Base-by-base conservation (phyloP, 805 yeast genomes). In the Spathaspora hagerdaliae region DNA sequence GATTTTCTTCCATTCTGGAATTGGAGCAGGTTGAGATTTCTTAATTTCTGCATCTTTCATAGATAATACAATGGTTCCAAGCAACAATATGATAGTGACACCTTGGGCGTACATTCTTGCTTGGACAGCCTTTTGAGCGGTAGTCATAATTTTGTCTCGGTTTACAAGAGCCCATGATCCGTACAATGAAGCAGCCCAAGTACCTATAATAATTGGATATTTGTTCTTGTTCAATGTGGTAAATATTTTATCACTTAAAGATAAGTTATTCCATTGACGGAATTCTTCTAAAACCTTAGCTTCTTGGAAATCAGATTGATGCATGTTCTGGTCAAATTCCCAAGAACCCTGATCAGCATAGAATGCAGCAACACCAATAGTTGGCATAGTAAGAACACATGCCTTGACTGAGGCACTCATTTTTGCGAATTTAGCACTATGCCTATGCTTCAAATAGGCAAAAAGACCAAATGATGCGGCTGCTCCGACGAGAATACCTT, bases 81-180 rank as follows among this genome's bases (percentile, higher is more conserved):
- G 64, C 52, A 87, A 67, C 50, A 87, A 67, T 9, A 77, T 77
- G 44, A 88, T 90, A 1, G 96, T 85, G 44, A 86, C 66, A 52
- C 85, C 87, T 65, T 88, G 96, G 9, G 96, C 96, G 60, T 87
- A 87, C 86, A 87, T 87, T 78, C 96, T 82, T 31, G 95, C 95
- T 61, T 85, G 91, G 31, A 85, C 94, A 41, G 86, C 79, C 63
- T 86, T 88, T 68, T 88, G 96, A 5, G 94, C 68, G 51, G 74
- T 77, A 44, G 87, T 78, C 84, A 88, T 77, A 60, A 82, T 70
- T 51, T 81, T 83, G 62, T 88, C 96, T 54, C 76, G 78, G 67
- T 86, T 82, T 43, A 86, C 88, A 38, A 70, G 57, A 39, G 67
- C 78, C 88, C 92, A 88, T 5, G 95, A 84, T 1, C 90, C 96